Percentiles rank a stretch among this genome's conserved stretches.
These are phyloP conservation scores for Pholiota conissans DNA, from an alignment of 768 basidiomycete genomes.

Conservation along the genomic window DNA sequence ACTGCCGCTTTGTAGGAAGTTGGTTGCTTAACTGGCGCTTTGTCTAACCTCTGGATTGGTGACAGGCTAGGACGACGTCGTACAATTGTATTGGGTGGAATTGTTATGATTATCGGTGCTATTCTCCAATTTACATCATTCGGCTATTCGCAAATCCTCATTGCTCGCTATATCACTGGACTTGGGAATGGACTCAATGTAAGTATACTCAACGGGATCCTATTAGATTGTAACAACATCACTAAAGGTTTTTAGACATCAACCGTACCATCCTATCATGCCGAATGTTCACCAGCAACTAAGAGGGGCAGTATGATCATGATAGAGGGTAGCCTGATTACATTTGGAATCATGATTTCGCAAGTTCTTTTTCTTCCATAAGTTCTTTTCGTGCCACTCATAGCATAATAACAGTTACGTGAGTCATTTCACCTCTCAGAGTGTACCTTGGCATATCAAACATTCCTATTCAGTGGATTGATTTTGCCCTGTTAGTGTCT, in stretches of 20 bases:
- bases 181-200: slow-evolving; percentile 68
- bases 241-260: slow-evolving; percentile 44
- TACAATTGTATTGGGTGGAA: slow-evolving; percentile 57
- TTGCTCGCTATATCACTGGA: slow-evolving; percentile 60
- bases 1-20: slow-evolving; percentile 43
- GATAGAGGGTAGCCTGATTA: slow-evolving; percentile 64
- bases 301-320: slow-evolving; percentile 62
- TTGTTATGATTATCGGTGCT: slow-evolving; percentile 63
- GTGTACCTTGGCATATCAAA: not conserved
- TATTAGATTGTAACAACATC: too few species aligned
- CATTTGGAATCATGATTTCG: slow-evolving; percentile 63
- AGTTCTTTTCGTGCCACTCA: not conserved
- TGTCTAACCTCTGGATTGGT: slow-evolving; percentile 61
- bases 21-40: slow-evolving; percentile 62
- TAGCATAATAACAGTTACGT: slow-evolving; percentile 14
- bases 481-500: slow-evolving; percentile 53
- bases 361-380: slow-evolving; percentile 31
- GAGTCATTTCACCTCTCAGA: not conserved
- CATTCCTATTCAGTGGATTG: slow-evolving; percentile 49
- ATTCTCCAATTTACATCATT: slow-evolving; percentile 59
- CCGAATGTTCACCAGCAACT: slow-evolving; percentile 63
- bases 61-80: slow-evolving; percentile 59
- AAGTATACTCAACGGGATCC: slow-evolving; percentile 12
- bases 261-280: slow-evolving; percentile 64
- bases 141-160: slow-evolving; percentile 59